Evolutionary conservation across 2,329 filamentous ascomycete species (phyloP).

Genomic region (Aspergillus sp.): DNA sequence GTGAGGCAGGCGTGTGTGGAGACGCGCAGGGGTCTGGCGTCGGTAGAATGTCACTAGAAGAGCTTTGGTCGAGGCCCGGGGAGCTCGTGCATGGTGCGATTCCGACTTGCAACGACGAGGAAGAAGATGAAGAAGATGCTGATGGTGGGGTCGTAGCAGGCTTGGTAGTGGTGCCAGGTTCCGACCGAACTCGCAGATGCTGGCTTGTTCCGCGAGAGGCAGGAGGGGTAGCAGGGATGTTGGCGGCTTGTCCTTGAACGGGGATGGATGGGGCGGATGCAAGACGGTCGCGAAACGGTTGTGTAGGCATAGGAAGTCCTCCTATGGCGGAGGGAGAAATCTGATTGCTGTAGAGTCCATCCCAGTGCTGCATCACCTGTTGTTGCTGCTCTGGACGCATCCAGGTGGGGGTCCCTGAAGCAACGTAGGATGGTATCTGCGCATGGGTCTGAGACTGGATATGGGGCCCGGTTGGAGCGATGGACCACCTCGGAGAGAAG

Average conservation of each 20-base stretch:
- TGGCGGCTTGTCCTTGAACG: constrained; percentile 23
- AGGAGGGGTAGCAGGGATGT: background rate
- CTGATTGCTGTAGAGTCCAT: constrained; percentile 29
- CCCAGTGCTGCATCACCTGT: constrained; percentile 27
- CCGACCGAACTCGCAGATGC: constrained; percentile 28
- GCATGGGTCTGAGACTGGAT: constrained; percentile 22
- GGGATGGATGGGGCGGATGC: constrained; percentile 40
- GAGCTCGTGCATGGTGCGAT: constrained; percentile 11
- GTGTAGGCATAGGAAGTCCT: constrained; percentile 25
- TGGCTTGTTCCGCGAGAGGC: constrained; percentile 22
- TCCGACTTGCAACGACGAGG: background rate
- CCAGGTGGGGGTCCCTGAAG: constrained; percentile 24
- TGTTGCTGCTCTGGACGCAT: constrained; percentile 3
- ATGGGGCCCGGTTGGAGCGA: constrained; percentile 23
- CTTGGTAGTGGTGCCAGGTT: constrained; percentile 16
- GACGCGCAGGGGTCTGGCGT: constrained; percentile 38
- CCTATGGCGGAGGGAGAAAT: constrained; percentile 26
- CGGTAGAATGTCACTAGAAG: constrained; percentile 30
- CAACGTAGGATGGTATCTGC: constrained; percentile 36
- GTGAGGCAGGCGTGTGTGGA: constrained; percentile 15
- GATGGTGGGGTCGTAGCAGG: background rate
- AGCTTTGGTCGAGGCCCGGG: constrained; percentile 23
- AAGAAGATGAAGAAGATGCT: background rate
- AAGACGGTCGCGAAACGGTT: constrained; percentile 39
- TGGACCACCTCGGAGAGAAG: constrained; percentile 31